phyloP scores from a whole-genome alignment of 768 basidiomycete genomes.

The Mycena polygramma region DNA sequence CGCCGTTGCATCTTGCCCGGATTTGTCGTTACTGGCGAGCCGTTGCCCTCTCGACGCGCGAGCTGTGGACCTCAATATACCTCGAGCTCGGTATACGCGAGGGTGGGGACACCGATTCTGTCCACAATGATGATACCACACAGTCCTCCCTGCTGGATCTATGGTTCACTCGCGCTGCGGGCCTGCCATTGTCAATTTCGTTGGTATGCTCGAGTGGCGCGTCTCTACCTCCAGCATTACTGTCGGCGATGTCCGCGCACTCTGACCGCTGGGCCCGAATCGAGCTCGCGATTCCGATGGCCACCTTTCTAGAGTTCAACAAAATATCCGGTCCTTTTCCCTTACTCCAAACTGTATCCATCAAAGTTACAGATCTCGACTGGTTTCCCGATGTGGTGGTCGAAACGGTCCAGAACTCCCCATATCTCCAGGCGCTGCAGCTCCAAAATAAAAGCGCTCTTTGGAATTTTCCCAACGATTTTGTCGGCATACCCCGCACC shows the following conservation, averaged over 20 bases:
- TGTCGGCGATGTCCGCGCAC: neutral
- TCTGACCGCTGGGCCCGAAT: slow-evolving; percentile 7
- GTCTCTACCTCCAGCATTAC: neutral
- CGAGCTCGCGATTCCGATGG: neutral
- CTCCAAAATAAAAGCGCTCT: neutral
- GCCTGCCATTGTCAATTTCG: slow-evolving; percentile 8
- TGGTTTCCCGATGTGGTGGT: neutral
- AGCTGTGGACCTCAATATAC: slow-evolving; percentile 19
- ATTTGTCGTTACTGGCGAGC: slow-evolving; percentile 15
- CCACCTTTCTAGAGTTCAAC: slow-evolving; percentile 5
- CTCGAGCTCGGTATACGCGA: slow-evolving; percentile 1
- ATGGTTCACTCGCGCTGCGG: slow-evolving; percentile 12
- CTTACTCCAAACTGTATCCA: neutral
- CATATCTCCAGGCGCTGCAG: neutral
- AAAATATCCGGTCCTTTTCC: slow-evolving; percentile 12
- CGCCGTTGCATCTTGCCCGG: neutral
- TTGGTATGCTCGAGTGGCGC: neutral
- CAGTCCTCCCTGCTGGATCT: neutral
- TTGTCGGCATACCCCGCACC: neutral
- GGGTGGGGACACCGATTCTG: neutral
- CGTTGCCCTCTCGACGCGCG: slow-evolving; percentile 1
- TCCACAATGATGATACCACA: neutral
- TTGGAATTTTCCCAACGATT: neutral
- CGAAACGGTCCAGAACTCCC: neutral
- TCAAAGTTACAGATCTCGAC: slow-evolving; percentile 31